Conservation (phyloP, 345 rosid genomes). For the Reutealis trisperma region DNA sequence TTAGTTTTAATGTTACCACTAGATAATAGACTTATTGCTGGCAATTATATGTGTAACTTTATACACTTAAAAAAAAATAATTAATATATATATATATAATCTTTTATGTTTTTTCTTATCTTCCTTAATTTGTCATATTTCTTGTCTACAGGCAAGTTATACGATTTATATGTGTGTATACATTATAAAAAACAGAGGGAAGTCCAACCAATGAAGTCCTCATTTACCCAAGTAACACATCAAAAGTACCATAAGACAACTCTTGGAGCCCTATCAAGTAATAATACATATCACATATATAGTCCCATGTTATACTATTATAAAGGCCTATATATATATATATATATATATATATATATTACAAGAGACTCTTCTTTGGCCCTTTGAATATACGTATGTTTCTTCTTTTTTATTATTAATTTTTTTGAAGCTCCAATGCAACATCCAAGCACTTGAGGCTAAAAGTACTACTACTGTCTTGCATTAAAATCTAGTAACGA, state of each 20-base stretch:
- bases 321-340: background rate
- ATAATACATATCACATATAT: background rate
- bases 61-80: too few relatives aligned
- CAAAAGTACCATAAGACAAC: background rate
- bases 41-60: too few relatives aligned
- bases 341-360: background rate
- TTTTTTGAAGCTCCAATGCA: background rate
- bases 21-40: too few relatives aligned
- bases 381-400: background rate
- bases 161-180: too few relatives aligned
- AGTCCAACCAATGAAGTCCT: background rate
- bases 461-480: background rate
- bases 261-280: background rate
- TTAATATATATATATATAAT: too few relatives aligned
- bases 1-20: too few relatives aligned
- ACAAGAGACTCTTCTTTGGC: background rate
- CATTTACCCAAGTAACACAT: constrained; percentile 2
- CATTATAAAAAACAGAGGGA: background rate
- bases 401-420: background rate
- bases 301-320: background rate
- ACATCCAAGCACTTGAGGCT: background rate
- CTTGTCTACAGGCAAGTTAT: too few relatives aligned
- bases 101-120: background rate
- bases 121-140: background rate
- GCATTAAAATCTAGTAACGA: background rate